Evolutionary conservation across 2,329 filamentous ascomycete species (phyloP).

Genomic region (Alternaria dauci): DNA sequence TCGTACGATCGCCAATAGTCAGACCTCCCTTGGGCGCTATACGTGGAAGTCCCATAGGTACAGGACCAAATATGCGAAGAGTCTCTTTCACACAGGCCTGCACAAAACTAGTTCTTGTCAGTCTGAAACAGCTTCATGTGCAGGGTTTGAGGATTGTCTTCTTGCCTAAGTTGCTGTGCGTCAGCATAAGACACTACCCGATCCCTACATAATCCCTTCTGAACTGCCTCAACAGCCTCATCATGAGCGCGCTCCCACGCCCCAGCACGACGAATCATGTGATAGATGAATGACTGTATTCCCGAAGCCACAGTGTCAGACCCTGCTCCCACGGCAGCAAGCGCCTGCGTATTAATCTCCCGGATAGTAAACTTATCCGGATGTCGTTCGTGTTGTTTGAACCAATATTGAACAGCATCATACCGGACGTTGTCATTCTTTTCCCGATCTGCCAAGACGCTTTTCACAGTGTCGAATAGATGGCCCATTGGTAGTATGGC

Average conservation of each 20-base stretch:
- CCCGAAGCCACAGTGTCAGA: conserved; percentile 50
- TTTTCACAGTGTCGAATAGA: conserved; percentile 50
- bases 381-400: conserved; percentile 40
- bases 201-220: neutral
- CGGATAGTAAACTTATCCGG: conserved; percentile 47
- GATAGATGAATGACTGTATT: conserved; percentile 50
- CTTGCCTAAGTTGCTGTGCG: neutral
- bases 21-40: conserved; percentile 44
- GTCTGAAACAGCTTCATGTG: neutral
- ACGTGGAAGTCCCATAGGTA: conserved; percentile 41
- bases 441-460: conserved; percentile 44
- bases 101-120: conserved; percentile 3
- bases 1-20: conserved; percentile 27
- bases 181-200: conserved; percentile 6
- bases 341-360: conserved; percentile 47
- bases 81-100: conserved; percentile 45
- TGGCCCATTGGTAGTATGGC: conserved; percentile 49
- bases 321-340: conserved; percentile 51
- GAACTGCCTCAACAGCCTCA: conserved; percentile 19
- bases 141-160: too few species aligned
- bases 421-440: conserved; percentile 42
- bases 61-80: conserved; percentile 45
- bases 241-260: conserved; percentile 3
- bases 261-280: conserved; percentile 39
- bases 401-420: conserved; percentile 53